Conservation (phyloP, 2,329 filamentous ascomycete genomes). For the Camillea tinctor region DNA sequence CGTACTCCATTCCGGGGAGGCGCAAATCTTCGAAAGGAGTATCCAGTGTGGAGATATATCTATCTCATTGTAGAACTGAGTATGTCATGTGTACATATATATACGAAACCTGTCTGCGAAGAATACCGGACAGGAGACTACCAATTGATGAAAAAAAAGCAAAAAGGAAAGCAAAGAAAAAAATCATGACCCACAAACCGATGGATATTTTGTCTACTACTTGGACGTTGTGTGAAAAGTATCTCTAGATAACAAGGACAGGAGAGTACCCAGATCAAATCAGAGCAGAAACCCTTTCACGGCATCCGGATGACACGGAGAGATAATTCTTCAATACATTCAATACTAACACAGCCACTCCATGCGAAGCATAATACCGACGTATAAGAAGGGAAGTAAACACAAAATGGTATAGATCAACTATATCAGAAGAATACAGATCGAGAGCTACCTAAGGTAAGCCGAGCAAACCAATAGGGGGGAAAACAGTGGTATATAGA, state of each 20-base stretch:
- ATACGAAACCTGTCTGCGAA: slow-evolving; percentile 4
- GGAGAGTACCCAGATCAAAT: no score
- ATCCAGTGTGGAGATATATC: slow-evolving; percentile 1
- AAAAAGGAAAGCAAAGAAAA: neutral
- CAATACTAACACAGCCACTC: neutral
- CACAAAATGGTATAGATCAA: neutral
- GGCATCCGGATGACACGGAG: no score
- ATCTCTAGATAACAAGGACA: no score
- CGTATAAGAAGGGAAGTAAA: neutral
- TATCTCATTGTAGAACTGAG: slow-evolving; percentile 1
- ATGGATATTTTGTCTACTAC: no score
- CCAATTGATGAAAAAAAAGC: neutral
- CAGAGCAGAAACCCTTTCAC: no score
- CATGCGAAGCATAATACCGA: neutral
- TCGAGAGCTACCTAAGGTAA: no score
- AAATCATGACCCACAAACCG: neutral
- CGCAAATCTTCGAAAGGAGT: no score
- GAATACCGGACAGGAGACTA: neutral
- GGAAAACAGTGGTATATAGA: no score
- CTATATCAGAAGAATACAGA: neutral
- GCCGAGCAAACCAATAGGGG: no score
- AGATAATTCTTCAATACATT: neutral
- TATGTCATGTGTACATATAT: slow-evolving; percentile 36
- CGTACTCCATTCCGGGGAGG: no score
- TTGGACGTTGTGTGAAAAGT: no score